Evolutionary conservation across 2,329 filamentous ascomycete species (phyloP), one percentile per base, ranked within the genome.

Genomic region (Cladosporium sp.): DNA sequence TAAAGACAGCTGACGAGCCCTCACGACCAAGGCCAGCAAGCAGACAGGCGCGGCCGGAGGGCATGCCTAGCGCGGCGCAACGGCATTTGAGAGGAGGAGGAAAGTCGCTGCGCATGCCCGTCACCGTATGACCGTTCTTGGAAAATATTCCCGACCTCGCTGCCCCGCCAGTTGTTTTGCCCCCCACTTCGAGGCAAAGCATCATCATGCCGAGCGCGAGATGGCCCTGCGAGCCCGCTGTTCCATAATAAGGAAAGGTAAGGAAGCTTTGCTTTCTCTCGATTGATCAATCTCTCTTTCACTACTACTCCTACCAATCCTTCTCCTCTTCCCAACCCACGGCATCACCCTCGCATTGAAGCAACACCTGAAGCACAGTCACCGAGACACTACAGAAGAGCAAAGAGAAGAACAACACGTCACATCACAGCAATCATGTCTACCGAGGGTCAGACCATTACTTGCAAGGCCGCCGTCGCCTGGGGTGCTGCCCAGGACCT

Each of bases 401-500:
- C 38, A 33, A 51, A 51, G 49, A 51, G 41, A 11, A n/a, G n/a
- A n/a, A n/a, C 36, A 46, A 35, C 35, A 43, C n/a, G 19, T 39
- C 39, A 38, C 32, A 49, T 38, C 51, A 47, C 32, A 33, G 62
- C 38, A 49, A 48, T 19, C 39, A 48, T 52, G 50, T 52, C 42
- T 49, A 50, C 79, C 52, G 77, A 76, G 59, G 79, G 79, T 72
- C 75, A 96, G 89, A 89, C 88, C 63, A 95, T 95, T 69, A 94
- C 85, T 64, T 96, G 91, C 82, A 66, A 65, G 53, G 93, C 93
- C 60, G 93, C 93, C 65, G 86, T 98, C 57, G 93, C 93, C 69
- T 98, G 93, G 93, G 92, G 91, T 73, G 90, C 93, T 41, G 91
- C 87, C 68, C 88, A 95, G 76, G 85, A 88, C 60, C 81, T 98